phyloP scores from a whole-genome alignment of 2,329 filamentous ascomycete genomes.

The Diaporthe australafricana region DNA sequence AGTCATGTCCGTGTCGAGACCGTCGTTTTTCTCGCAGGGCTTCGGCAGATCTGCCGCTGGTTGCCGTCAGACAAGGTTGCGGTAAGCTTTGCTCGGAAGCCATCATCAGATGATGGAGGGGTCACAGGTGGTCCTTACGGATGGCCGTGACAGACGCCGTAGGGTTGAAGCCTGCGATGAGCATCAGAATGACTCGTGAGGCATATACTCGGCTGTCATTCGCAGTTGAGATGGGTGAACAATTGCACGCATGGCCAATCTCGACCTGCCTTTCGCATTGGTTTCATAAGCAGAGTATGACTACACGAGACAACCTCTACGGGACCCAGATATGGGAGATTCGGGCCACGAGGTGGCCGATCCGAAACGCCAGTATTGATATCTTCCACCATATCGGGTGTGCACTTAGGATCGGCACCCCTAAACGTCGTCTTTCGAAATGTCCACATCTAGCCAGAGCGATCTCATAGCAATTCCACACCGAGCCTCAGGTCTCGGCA shows the following conservation, averaged over 20 bases:
- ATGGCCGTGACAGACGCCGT: not conserved
- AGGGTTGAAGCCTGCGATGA: conserved; percentile 14
- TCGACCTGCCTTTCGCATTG: not conserved
- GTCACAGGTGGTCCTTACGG: conserved; percentile 13
- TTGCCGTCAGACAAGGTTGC: conserved; percentile 17
- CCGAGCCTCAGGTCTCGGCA: conserved; percentile 34
- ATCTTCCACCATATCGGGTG: not conserved
- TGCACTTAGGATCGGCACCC: not conserved
- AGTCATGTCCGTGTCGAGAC: conserved; percentile 20
- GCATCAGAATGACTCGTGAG: conserved; percentile 20
- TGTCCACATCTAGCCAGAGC: conserved; percentile 11
- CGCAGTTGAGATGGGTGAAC: not conserved
- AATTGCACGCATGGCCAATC: not conserved
- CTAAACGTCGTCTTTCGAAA: not conserved
- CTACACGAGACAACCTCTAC: not conserved
- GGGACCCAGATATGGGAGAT: not conserved
- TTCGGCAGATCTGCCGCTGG: conserved; percentile 32
- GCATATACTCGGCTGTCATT: not conserved
- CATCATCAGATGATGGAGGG: conserved; percentile 19
- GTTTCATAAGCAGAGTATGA: conserved; percentile 6
- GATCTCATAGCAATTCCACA: conserved; percentile 36
- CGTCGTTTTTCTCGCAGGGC: not conserved
- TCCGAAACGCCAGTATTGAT: not conserved
- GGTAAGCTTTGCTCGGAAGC: conserved; percentile 6
- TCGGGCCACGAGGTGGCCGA: not conserved